Base-by-base conservation (phyloP, 148 eudicot genomes). In the Rhododendron ferrugineum region DNA sequence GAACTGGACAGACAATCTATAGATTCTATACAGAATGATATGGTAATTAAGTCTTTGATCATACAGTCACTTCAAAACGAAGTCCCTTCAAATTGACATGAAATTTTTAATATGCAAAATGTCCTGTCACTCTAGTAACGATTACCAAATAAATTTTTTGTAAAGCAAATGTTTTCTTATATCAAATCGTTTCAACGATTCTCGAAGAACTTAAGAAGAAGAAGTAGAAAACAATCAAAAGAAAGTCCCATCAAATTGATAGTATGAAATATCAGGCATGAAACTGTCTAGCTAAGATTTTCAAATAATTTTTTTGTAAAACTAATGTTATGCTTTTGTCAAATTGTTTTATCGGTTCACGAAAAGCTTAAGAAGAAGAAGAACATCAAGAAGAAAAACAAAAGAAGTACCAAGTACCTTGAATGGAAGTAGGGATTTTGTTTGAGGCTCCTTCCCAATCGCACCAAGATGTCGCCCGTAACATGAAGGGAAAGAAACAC, bases 381-480 rank as follows among this genome's bases (percentile, higher is more conserved):
- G 64, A 58, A 58, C 2, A 56, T 16, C 6, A 11, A 70, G 15
- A 22, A 15, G 4, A 64, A 64, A 14, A 52, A 36, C 14, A 54
- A 3, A 15, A 54, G 60, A 6, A 54, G 60, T 56, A 54, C 23
- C 11, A 82, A 87, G 4, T 74, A 87, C 89, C 89, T 85, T 78
- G 68, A 2, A 75, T 37, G 77, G 74, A 49, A 77, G 83, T 42
- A 32, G 62, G 56, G 30, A 60, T 30, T 82, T 85, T 49, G 82
- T 40, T 42, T 85, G 58, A 64, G 72, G 37, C 32, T 85, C 81
- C 68, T 83, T 73, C 23, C 85, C 47, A 84, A 84, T 26, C 23
- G 76, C 86, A 64, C 87, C 89, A 3, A 88, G 34, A 81, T 7
- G 52, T 18, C 92, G 89, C 32, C 90, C 91, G n/a, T 72, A 42